phyloP scores from a whole-genome alignment of 257 asterid genomes.

The Agastache rugosa region DNA sequence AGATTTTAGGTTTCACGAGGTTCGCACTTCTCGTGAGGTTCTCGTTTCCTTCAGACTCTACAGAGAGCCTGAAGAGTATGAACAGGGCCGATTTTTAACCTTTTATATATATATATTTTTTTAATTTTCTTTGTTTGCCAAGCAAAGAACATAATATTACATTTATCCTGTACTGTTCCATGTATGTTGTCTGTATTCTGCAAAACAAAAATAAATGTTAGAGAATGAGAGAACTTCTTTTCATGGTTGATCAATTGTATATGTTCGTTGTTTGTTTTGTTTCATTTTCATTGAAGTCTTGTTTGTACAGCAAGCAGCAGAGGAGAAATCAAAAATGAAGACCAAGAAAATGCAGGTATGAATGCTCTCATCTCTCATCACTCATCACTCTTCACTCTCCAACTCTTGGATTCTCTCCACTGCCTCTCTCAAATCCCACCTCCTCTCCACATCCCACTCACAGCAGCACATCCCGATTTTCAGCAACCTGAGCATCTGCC shows the following conservation, averaged over 20 bases:
- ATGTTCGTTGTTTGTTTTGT: slow-evolving; percentile 5
- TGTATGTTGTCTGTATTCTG: slow-evolving; percentile 23
- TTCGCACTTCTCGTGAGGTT: slow-evolving; percentile 6
- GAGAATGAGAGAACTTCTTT: slow-evolving; percentile 23
- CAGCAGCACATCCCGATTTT: slow-evolving; percentile 76
- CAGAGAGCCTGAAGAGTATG: slow-evolving; percentile 23
- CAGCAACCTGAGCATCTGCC: slow-evolving; percentile 62
- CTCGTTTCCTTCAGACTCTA: not conserved
- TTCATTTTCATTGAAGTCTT: slow-evolving; percentile 16
- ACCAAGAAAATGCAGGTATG: slow-evolving; percentile 21
- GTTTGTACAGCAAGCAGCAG: not conserved
- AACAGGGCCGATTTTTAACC: not conserved
- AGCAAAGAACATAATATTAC: not conserved
- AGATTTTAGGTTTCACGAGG: slow-evolving; percentile 31
- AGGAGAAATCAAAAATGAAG: slow-evolving; percentile 11
- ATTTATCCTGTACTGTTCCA: not conserved
- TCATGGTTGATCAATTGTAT: not conserved
- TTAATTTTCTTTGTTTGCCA: not conserved
- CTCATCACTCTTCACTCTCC: slow-evolving; percentile 42
- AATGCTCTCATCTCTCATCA: not conserved
- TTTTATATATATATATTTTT: slow-evolving; percentile 2
- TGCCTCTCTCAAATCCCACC: slow-evolving; percentile 63
- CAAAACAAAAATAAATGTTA: slow-evolving; percentile 2
- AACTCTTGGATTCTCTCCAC: slow-evolving; percentile 56
- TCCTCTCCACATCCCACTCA: slow-evolving; percentile 51